Evolutionary conservation across 179 eudicot species (phyloP).

Genomic region (Beta lomatogona): DNA sequence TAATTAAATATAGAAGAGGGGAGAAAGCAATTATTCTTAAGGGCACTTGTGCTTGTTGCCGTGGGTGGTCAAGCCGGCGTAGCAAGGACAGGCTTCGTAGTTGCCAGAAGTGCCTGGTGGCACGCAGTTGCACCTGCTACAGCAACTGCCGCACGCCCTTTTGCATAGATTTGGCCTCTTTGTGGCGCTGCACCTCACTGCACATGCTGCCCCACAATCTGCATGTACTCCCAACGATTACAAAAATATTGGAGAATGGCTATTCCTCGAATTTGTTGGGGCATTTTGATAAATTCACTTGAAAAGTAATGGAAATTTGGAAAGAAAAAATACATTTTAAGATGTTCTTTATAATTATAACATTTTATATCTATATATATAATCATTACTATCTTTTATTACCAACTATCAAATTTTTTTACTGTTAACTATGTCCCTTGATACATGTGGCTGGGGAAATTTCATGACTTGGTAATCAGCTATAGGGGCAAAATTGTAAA

Average conservation of each 20-base stretch:
- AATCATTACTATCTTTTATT: too few species aligned
- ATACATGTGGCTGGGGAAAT: too few species aligned
- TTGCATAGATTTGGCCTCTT: slow-evolving; percentile 59
- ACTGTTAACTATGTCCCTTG: too few species aligned
- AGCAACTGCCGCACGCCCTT: slow-evolving; percentile 66
- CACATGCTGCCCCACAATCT: slow-evolving; percentile 64
- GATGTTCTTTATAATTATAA: too few species aligned
- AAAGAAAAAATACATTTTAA: too few species aligned
- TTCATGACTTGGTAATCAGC: too few species aligned
- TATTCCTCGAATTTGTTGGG: too few species aligned
- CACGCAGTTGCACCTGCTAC: slow-evolving; percentile 57
- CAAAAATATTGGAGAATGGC: background rate
- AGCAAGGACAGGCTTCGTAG: slow-evolving; percentile 60
- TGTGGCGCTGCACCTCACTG: slow-evolving; percentile 49
- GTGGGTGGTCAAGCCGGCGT: slow-evolving; percentile 53
- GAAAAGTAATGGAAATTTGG: background rate
- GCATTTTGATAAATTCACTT: background rate
- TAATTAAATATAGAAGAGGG: too few species aligned
- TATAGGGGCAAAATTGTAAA: too few species aligned
- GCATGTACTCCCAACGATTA: background rate
- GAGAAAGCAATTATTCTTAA: background rate
- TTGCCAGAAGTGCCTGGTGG: slow-evolving; percentile 75
- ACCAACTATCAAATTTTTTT: too few species aligned
- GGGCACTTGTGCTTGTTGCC: slow-evolving; percentile 61
- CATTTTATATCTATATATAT: too few species aligned